Evolutionary conservation across 1,284 basidiomycete genomes (phyloP).

Genomic region (Leccinum angustisporum): DNA sequence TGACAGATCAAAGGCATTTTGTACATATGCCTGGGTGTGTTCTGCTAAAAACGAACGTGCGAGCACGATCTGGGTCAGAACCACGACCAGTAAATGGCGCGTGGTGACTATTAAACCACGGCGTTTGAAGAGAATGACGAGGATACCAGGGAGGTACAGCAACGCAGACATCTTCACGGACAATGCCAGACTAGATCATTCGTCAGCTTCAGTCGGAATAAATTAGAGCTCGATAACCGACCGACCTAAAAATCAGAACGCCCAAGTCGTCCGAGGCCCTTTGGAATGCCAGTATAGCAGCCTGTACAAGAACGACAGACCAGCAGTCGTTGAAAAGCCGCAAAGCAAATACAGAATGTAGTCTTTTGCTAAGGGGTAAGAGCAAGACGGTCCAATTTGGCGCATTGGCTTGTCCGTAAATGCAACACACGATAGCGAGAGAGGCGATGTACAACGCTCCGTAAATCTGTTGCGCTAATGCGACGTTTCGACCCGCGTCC

Average conservation of each 20-base stretch:
- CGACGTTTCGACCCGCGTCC: slow-evolving; percentile 59
- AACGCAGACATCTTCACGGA: slow-evolving; percentile 97
- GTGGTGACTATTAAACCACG: slow-evolving; percentile 61
- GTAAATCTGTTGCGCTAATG: slow-evolving; percentile 78
- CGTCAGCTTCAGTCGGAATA: slow-evolving; percentile 12
- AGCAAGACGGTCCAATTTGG: slow-evolving; percentile 82
- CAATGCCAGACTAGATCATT: slow-evolving; percentile 64
- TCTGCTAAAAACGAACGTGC: slow-evolving; percentile 73
- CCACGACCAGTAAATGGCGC: slow-evolving; percentile 54
- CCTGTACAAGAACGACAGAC: slow-evolving; percentile 65
- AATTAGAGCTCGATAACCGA: slow-evolving; percentile 5
- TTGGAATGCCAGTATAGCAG: slow-evolving; percentile 61
- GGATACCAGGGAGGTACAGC: slow-evolving; percentile 87
- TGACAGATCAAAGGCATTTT: slow-evolving; percentile 83
- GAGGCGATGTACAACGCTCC: slow-evolving; percentile 69
- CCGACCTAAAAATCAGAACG: slow-evolving; percentile 73
- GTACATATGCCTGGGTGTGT: slow-evolving; percentile 66
- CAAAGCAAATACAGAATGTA: slow-evolving; percentile 92
- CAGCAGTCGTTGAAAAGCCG: slow-evolving; percentile 97
- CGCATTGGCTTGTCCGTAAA: slow-evolving; percentile 66
- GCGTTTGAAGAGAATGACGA: slow-evolving; percentile 78
- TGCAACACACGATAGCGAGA: slow-evolving; percentile 61
- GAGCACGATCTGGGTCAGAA: slow-evolving; percentile 59
- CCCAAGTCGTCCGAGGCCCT: slow-evolving; percentile 60
- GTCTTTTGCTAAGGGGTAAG: slow-evolving; percentile 85